Evolutionary conservation across 1,139 yeast genomes (phyloP).

Genomic region (Wickerhamomyces sp.): DNA sequence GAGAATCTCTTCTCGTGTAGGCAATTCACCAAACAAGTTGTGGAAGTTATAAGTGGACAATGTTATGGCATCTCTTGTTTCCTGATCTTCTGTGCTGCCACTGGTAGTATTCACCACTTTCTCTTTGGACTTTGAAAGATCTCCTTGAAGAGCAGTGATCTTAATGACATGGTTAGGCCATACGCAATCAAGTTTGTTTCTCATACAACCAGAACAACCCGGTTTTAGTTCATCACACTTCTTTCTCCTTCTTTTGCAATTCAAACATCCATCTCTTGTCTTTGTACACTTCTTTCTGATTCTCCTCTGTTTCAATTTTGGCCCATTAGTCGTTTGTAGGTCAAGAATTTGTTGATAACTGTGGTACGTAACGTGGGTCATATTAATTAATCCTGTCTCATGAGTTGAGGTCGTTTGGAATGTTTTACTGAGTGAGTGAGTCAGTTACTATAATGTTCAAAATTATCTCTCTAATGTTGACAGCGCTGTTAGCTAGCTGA

Average conservation of each 20-base stretch:
- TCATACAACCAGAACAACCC: constrained; percentile 24
- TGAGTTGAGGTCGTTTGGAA: too few species aligned
- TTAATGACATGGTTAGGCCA: constrained; percentile 18
- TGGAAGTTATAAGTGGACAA: neutral
- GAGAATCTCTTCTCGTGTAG: neutral
- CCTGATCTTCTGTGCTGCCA: too few species aligned
- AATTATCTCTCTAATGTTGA: too few species aligned
- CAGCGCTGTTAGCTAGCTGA: too few species aligned
- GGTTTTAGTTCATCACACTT: constrained; percentile 43
- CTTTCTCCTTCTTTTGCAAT: constrained; percentile 42
- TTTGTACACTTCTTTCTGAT: constrained; percentile 20
- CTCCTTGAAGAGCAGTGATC: neutral
- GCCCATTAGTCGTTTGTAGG: constrained; percentile 5
- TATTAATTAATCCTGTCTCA: too few species aligned
- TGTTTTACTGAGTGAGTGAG: too few species aligned
- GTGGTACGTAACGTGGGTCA: constrained; percentile 16
- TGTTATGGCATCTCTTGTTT: too few species aligned
- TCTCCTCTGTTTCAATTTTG: constrained; percentile 11
- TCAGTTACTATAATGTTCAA: too few species aligned
- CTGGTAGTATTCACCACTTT: neutral
- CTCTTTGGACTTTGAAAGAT: neutral
- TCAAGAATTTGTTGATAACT: constrained; percentile 19
- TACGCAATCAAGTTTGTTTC: constrained; percentile 11
- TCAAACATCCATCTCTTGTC: constrained; percentile 38
- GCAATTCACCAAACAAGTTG: neutral